Percentiles rank a stretch among this genome's conserved stretches.
These are phyloP conservation scores for Escallonia rubra DNA, from an alignment of 129 eudicot genomes.

Conservation along the genomic window DNA sequence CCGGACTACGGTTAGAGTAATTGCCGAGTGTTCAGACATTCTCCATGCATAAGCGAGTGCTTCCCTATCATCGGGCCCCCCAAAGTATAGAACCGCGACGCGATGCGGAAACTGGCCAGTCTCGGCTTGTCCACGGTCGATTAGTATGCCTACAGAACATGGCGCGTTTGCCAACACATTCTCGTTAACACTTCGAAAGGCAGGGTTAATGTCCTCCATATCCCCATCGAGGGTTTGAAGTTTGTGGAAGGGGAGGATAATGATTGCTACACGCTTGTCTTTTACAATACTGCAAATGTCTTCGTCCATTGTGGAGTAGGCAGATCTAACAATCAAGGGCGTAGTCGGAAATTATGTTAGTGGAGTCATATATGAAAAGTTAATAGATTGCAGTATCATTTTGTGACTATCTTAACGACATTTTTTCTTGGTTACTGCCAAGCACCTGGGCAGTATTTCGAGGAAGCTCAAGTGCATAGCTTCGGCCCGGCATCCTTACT, in stretches of 20 bases:
- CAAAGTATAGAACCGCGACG: conserved; percentile 25
- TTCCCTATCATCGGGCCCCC: conserved; percentile 40
- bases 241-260: conserved; percentile 39
- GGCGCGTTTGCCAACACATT: conserved; percentile 35
- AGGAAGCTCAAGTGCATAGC: too few species aligned
- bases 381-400: too few species aligned
- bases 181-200: conserved; percentile 27
- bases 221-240: conserved; percentile 32
- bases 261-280: conserved; percentile 22
- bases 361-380: too few species aligned
- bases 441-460: too few species aligned
- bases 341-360: too few species aligned
- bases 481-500: too few species aligned
- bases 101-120: conserved; percentile 24
- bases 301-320: conserved; percentile 14
- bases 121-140: conserved; percentile 41
- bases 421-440: too few species aligned
- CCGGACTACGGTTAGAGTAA: conserved; percentile 6
- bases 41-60: conserved; percentile 35
- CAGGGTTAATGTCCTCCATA: conserved; percentile 22
- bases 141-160: conserved; percentile 35
- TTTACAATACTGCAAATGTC: conserved; percentile 31
- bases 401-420: too few species aligned
- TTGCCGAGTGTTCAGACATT: conserved; percentile 46
- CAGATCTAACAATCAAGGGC: too few species aligned